phyloP scores from a whole-genome alignment of 2,329 filamentous ascomycete species.

The Diaporthe sp. region DNA sequence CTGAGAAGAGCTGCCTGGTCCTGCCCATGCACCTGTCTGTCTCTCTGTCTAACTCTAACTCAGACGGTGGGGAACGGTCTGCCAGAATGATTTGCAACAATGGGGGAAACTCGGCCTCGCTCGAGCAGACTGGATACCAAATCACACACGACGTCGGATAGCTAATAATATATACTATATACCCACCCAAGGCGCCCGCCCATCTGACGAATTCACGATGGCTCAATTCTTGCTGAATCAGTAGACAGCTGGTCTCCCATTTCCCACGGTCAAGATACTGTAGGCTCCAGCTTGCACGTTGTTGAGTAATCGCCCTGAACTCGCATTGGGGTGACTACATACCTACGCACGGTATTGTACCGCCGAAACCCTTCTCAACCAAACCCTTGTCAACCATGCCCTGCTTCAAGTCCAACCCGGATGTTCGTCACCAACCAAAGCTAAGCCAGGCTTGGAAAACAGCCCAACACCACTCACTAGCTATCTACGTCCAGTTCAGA shows the following conservation, averaged over 20 bases:
- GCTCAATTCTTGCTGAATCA: neutral
- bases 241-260: neutral
- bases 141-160: neutral
- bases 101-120: conserved; percentile 24
- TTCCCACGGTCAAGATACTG: neutral
- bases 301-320: neutral
- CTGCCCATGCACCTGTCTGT: neutral
- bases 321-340: neutral
- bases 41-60: neutral
- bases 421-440: neutral
- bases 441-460: neutral
- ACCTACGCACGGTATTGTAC: neutral
- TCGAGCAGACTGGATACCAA: conserved; percentile 2
- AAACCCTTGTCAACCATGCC: neutral
- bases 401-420: neutral
- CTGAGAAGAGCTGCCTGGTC: neutral
- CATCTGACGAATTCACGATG: too few species aligned
- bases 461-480: neutral
- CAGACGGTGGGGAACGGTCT: neutral
- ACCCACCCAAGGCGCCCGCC: neutral
- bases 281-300: neutral
- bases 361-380: neutral
- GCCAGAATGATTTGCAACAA: conserved; percentile 22
- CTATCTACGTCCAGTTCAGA: neutral
- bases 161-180: conserved; percentile 17